Conservation (phyloP, 2,329 filamentous ascomycete genomes). For the Diaporthe citriasiana region DNA sequence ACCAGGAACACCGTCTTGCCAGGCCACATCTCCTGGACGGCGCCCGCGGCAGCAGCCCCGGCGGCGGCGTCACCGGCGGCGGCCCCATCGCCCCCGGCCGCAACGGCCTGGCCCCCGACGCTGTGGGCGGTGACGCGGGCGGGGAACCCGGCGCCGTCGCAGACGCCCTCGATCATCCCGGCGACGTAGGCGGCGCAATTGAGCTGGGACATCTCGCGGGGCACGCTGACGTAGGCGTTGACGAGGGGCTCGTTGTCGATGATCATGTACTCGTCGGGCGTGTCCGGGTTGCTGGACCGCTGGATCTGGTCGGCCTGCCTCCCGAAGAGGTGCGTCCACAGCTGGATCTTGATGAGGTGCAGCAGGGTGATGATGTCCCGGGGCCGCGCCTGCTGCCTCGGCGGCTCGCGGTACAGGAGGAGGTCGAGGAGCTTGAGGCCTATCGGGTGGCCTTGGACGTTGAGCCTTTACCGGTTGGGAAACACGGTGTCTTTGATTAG, state of each 20-base stretch:
- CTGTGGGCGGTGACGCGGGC: constrained; percentile 92
- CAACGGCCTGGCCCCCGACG: constrained; percentile 70
- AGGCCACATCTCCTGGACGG: constrained; percentile 89
- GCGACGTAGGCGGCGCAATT: constrained; percentile 97
- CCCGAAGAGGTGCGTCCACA: constrained; percentile 94
- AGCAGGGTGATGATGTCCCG: constrained; percentile 91
- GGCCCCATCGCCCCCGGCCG: constrained; percentile 83
- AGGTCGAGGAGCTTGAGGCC: constrained; percentile 96
- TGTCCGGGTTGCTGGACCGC: constrained; percentile 84
- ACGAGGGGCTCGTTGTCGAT: constrained; percentile 98
- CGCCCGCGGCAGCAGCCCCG: constrained; percentile 76
- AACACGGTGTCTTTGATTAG: constrained; percentile 13
- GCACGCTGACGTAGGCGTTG: constrained; percentile 93
- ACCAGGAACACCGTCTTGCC: constrained; percentile 96
- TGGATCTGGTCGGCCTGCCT: constrained; percentile 94
- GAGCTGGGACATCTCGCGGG: constrained; percentile 94
- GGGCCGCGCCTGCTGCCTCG: constrained; percentile 80
- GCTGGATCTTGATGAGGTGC: constrained; percentile 92
- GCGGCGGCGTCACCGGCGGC: constrained; percentile 84
- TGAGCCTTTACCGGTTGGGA: constrained; percentile 70
- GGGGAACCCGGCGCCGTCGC: constrained; percentile 91
- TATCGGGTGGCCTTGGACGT: constrained; percentile 92
- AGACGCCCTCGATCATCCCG: constrained; percentile 94
- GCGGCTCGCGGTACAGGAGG: constrained; percentile 84
- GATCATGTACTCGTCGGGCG: constrained; percentile 98